These are phyloP conservation scores for Curvularia eragrostidis DNA, from an alignment of 2,329 filamentous ascomycete genomes.

Conservation along the genomic window DNA sequence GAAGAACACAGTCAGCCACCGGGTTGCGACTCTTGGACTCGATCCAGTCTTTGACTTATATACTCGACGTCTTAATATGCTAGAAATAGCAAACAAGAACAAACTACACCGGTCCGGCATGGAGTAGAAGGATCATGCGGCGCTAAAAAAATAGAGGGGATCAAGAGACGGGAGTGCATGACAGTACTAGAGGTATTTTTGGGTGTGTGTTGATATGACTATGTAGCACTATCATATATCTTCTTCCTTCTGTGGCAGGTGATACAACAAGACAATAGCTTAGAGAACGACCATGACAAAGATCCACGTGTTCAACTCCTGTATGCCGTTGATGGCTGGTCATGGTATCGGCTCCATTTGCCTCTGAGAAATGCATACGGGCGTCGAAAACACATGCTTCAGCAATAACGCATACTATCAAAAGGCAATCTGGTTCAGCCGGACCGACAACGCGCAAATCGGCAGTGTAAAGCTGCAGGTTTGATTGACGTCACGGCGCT, in stretches of 20 bases:
- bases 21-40: background rate
- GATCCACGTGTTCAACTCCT: background rate
- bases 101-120: background rate
- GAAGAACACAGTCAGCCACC: background rate
- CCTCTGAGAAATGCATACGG: background rate
- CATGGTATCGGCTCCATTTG: background rate
- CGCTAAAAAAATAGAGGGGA: background rate
- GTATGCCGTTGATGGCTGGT: background rate
- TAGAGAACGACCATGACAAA: background rate
- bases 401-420: background rate
- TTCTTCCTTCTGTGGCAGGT: background rate
- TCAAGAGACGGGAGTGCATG: background rate
- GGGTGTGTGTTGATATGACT: background rate
- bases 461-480: constrained; percentile 12
- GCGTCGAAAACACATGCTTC: background rate
- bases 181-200: background rate
- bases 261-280: background rate
- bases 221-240: background rate
- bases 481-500: constrained; percentile 20
- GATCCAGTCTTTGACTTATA: background rate
- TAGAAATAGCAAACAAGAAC: background rate
- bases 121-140: background rate
- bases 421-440: constrained; percentile 3
- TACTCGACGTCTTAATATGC: background rate
- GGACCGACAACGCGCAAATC: constrained; percentile 4